Evolutionary conservation across 495 filamentous ascomycete species (phyloP).

Genomic region (Aspergillus biplanus): DNA sequence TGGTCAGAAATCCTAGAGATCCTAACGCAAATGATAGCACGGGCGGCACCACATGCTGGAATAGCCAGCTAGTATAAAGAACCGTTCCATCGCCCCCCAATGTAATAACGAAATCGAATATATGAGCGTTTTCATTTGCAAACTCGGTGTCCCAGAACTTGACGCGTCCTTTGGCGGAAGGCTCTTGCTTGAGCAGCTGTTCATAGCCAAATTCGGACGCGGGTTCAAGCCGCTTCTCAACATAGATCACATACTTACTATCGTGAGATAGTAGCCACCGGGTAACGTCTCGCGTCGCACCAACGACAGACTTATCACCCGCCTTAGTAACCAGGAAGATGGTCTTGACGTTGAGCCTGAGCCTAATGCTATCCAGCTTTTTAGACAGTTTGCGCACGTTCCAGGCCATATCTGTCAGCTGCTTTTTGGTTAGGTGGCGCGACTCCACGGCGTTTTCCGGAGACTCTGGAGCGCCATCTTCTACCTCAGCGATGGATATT

Average conservation of each 20-base stretch:
- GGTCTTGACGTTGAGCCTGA: constrained; percentile 78
- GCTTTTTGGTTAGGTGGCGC: constrained; percentile 82
- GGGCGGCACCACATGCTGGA: constrained; percentile 94
- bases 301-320: constrained; percentile 80
- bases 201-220: constrained; percentile 72
- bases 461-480: constrained; percentile 31
- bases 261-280: constrained; percentile 83
- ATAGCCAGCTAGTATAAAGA: constrained; percentile 93
- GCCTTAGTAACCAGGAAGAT: constrained; percentile 91
- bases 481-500: constrained; percentile 26
- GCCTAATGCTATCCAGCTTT: constrained; percentile 73
- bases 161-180: constrained; percentile 60
- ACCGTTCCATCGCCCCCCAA: constrained; percentile 98
- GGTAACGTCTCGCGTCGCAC: constrained; percentile 73
- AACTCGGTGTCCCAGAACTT: constrained; percentile 83
- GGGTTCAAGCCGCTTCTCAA: constrained; percentile 73
- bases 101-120: constrained; percentile 91
- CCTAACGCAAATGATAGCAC: constrained; percentile 90
- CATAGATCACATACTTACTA: constrained; percentile 71
- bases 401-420: constrained; percentile 94
- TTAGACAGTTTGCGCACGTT: constrained; percentile 90
- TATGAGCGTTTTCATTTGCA: constrained; percentile 75
- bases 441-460: constrained; percentile 51
- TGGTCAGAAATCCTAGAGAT: constrained; percentile 92
- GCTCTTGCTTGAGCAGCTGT: constrained; percentile 61